These are phyloP conservation scores for Ramularia collo-cygni DNA, from an alignment of 2,329 filamentous ascomycete species.

Conservation along the genomic window DNA sequence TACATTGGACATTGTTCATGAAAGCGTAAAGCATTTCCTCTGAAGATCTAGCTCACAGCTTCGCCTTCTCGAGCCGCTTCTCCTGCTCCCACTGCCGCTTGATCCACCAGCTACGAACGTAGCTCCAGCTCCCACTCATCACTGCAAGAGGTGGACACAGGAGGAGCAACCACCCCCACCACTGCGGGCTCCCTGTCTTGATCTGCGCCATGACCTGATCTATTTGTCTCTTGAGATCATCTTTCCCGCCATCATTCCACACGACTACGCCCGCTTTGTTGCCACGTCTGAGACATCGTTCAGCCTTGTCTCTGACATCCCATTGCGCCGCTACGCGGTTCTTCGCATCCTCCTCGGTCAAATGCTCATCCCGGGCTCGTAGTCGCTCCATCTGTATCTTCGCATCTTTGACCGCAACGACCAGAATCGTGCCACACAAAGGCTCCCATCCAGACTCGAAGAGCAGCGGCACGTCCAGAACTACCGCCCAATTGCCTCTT, in stretches of 20 bases:
- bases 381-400: slow-evolving; percentile 76
- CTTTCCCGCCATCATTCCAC: slow-evolving; percentile 78
- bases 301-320: slow-evolving; percentile 77
- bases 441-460: slow-evolving; percentile 84
- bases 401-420: slow-evolving; percentile 77
- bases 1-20: too few relatives aligned
- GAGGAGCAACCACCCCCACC: slow-evolving; percentile 72
- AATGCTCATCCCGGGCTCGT: slow-evolving; percentile 65
- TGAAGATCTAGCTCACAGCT: slow-evolving; percentile 48
- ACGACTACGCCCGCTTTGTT: slow-evolving; percentile 65
- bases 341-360: slow-evolving; percentile 78
- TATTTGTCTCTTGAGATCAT: slow-evolving; percentile 62
- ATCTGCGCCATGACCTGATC: slow-evolving; percentile 59
- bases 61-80: slow-evolving; percentile 51
- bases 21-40: too few relatives aligned
- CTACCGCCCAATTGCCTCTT: slow-evolving; percentile 74
- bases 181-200: slow-evolving; percentile 57
- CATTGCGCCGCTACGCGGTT: slow-evolving; percentile 82
- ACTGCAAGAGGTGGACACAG: slow-evolving; percentile 69
- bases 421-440: slow-evolving; percentile 76
- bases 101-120: slow-evolving; percentile 63
- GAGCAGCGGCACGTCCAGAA: slow-evolving; percentile 84
- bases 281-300: slow-evolving; percentile 61
- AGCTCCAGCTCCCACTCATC: slow-evolving; percentile 60
- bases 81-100: slow-evolving; percentile 64